Percentiles rank a stretch among this genome's conserved stretches.
Evolutionary conservation across 2,329 filamentous ascomycete genomes (phyloP).

Genomic region (Colletotrichum trifolii): DNA sequence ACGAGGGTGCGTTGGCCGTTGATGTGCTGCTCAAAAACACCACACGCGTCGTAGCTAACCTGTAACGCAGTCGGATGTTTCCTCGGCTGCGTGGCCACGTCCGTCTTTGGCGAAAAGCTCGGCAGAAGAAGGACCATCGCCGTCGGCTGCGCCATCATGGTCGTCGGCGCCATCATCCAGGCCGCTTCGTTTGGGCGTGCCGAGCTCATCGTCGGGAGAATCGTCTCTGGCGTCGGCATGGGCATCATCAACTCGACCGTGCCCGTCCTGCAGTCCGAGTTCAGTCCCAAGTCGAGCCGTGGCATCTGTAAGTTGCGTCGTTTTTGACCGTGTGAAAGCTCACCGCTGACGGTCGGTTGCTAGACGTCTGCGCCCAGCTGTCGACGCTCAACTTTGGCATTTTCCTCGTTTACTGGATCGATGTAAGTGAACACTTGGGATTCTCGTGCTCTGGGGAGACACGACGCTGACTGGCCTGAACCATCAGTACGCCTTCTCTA

Average conservation of each 20-base stretch:
- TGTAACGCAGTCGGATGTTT: conserved; percentile 43
- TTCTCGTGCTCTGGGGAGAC: no score
- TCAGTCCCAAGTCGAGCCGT: conserved; percentile 51
- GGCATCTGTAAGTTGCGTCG: conserved; percentile 43
- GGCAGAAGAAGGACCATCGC: conserved; percentile 55
- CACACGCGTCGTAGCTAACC: neutral
- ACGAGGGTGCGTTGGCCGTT: conserved; percentile 44
- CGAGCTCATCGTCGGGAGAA: conserved; percentile 57
- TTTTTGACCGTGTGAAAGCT: neutral
- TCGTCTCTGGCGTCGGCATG: conserved; percentile 59
- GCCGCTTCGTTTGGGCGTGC: conserved; percentile 53
- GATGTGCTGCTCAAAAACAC: neutral
- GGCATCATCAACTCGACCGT: conserved; percentile 58
- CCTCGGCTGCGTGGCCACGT: conserved; percentile 41
- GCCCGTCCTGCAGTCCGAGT: conserved; percentile 57
- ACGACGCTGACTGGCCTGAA: no score
- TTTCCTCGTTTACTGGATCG: conserved; percentile 58
- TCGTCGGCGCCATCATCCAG: conserved; percentile 56
- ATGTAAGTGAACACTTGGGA: conserved; percentile 32
- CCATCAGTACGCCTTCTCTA: conserved; percentile 49
- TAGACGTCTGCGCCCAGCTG: conserved; percentile 58
- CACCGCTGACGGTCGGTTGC: neutral
- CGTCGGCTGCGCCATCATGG: conserved; percentile 54
- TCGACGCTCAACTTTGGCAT: conserved; percentile 60
- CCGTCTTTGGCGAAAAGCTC: conserved; percentile 54